phyloP scores from a whole-genome alignment of 345 rosid genomes.

The Eucalyptus albens region DNA sequence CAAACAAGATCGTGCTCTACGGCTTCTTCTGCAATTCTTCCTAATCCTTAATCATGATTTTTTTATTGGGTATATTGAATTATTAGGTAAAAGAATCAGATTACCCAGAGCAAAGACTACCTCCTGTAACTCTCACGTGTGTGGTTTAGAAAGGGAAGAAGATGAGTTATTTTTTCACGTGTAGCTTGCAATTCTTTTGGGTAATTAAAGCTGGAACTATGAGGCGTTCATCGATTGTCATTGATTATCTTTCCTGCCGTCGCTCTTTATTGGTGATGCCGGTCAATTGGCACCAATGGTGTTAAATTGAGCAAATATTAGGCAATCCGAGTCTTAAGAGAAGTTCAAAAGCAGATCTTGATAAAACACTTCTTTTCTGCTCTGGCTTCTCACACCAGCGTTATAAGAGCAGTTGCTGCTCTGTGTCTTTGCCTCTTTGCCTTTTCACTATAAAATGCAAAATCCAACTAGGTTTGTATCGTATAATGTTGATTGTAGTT shows the following conservation, averaged over 20 bases:
- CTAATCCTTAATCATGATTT: background rate
- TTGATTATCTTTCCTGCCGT: background rate
- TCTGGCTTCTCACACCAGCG: background rate
- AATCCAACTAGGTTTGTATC: background rate
- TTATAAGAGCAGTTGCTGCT: background rate
- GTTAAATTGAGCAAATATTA: background rate
- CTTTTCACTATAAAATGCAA: background rate
- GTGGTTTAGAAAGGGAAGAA: background rate
- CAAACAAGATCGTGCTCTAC: background rate
- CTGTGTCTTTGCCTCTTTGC: background rate
- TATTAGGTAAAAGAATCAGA: background rate
- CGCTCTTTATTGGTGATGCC: background rate
- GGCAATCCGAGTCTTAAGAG: background rate
- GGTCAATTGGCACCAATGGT: background rate
- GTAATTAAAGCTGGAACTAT: background rate
- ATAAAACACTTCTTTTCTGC: background rate
- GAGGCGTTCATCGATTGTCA: background rate
- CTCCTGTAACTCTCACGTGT: background rate
- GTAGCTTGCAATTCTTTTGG: background rate
- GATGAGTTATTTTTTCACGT: background rate
- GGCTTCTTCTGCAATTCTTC: background rate
- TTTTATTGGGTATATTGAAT: background rate
- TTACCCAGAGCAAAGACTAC: background rate
- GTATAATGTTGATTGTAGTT: background rate
- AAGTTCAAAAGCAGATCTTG: background rate